These are phyloP conservation scores for Babesia ovis DNA, from an alignment of 169 alveolate genomes.

Conservation along the genomic window DNA sequence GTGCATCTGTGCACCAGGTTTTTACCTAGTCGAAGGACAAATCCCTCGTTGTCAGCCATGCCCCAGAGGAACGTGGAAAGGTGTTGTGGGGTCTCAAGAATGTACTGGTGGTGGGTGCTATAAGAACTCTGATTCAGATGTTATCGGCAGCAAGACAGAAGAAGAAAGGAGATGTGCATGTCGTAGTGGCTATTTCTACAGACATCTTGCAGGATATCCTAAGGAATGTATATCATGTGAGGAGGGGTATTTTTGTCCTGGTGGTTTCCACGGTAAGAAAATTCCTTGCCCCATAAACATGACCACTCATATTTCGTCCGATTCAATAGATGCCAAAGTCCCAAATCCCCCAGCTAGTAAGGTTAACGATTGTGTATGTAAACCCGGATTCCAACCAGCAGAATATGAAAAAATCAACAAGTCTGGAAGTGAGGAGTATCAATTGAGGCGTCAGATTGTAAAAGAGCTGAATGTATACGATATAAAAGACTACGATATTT, in stretches of 20 bases:
- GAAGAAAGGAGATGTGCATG: slow-evolving; percentile 75
- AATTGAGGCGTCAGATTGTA: slow-evolving; percentile 9
- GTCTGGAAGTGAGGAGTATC: neutral
- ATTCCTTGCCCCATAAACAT: slow-evolving; percentile 72
- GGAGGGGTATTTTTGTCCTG: slow-evolving; percentile 73
- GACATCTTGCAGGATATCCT: slow-evolving; percentile 52
- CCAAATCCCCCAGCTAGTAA: slow-evolving; percentile 3
- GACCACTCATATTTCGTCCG: slow-evolving; percentile 36
- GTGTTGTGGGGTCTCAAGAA: slow-evolving; percentile 62
- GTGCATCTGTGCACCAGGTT: slow-evolving; percentile 82
- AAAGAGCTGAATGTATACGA: neutral
- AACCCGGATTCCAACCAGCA: slow-evolving; percentile 69
- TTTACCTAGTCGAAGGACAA: slow-evolving; percentile 37
- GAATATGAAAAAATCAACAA: slow-evolving; percentile 10
- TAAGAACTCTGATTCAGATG: slow-evolving; percentile 60
- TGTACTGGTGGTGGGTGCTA: slow-evolving; percentile 73
- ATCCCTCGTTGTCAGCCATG: slow-evolving; percentile 69
- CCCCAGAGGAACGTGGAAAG: slow-evolving; percentile 75
- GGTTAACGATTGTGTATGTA: slow-evolving; percentile 70
- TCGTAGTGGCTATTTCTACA: slow-evolving; percentile 68
- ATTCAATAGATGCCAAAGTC: neutral
- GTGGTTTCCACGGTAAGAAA: slow-evolving; percentile 67
- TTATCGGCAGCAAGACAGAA: slow-evolving; percentile 72
- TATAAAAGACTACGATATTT: slow-evolving; percentile 14
- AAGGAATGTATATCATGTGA: slow-evolving; percentile 74